phyloP scores from a whole-genome alignment of 1,139 yeast genomes.

The Nakaseomyces nivariensis region DNA sequence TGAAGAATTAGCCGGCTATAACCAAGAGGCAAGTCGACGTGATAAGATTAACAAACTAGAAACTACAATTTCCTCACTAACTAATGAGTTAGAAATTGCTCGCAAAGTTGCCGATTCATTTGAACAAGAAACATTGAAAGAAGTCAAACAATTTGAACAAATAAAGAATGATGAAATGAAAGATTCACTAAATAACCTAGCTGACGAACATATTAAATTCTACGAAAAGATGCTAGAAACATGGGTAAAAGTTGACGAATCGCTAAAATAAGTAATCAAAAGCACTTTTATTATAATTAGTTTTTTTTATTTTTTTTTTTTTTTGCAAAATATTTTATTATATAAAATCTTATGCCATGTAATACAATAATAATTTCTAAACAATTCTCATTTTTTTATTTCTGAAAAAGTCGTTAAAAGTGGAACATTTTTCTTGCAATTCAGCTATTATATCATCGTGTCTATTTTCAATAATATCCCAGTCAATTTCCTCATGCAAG shows the following conservation, averaged over 20 bases:
- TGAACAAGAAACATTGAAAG: constrained; percentile 55
- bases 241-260: constrained; percentile 54
- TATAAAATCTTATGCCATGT: not conserved
- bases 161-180: constrained; percentile 74
- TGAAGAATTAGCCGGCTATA: constrained; percentile 52
- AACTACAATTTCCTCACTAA: constrained; percentile 49
- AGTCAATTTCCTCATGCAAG: constrained; percentile 19
- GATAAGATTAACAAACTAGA: constrained; percentile 44
- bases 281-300: not conserved
- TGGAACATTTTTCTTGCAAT: constrained; percentile 8
- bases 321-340: not conserved
- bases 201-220: constrained; percentile 68
- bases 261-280: constrained; percentile 5
- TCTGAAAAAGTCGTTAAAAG: constrained; percentile 3
- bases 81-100: constrained; percentile 51
- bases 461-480: constrained; percentile 22
- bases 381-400: not conserved
- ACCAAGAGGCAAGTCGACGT: constrained; percentile 45
- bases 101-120: constrained; percentile 62
- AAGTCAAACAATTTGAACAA: constrained; percentile 72
- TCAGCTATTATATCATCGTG: constrained; percentile 18
- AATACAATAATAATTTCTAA: not conserved
- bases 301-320: too few relatives aligned
- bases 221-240: constrained; percentile 62
- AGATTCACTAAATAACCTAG: constrained; percentile 55